A percentile compares a stretch with the other conserved stretches of the same genome.
phyloP scores from a whole-genome alignment of 208 protist genomes.

The Trypanosoma caninum region DNA sequence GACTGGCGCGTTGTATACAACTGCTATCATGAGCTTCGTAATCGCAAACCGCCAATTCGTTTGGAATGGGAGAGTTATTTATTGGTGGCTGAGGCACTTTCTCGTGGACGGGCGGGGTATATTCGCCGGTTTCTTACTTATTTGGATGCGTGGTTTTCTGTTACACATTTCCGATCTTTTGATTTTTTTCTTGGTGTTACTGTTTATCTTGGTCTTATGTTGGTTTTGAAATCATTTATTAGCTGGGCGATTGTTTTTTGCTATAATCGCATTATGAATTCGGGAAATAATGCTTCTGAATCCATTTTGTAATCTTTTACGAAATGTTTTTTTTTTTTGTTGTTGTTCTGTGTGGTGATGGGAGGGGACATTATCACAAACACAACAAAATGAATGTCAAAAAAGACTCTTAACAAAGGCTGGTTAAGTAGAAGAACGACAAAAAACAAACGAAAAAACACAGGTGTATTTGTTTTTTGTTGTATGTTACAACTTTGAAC shows the following conservation, averaged over 20 bases:
- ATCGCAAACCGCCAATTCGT: conserved; percentile 51
- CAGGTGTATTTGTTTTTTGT: too few relatives aligned
- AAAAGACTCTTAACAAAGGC: too few relatives aligned
- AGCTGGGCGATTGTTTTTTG: conserved; percentile 34
- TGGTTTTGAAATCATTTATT: conserved; percentile 49
- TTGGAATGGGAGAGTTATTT: conserved; percentile 85
- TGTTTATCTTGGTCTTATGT: conserved; percentile 51
- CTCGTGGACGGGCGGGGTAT: conserved; percentile 52
- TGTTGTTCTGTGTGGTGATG: background rate
- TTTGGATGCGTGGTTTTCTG: conserved; percentile 75
- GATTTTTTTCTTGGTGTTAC: conserved; percentile 49
- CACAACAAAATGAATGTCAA: too few relatives aligned
- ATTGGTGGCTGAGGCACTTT: conserved; percentile 62
- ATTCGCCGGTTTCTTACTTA: conserved; percentile 66
- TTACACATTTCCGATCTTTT: conserved; percentile 55
- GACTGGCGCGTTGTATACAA: conserved; percentile 91
- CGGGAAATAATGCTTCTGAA: conserved; percentile 8
- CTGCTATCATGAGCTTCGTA: conserved; percentile 82
- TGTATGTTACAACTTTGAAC: too few relatives aligned
- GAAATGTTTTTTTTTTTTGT: background rate
- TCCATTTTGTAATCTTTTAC: conserved; percentile 8
- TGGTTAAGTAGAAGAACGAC: too few relatives aligned
- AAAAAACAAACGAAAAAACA: too few relatives aligned
- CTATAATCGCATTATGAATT: conserved; percentile 21
- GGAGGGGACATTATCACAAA: too few relatives aligned